Evolutionary conservation across 2,329 filamentous ascomycete genomes (phyloP).

Genomic region (Aureobasidium mangrovei): DNA sequence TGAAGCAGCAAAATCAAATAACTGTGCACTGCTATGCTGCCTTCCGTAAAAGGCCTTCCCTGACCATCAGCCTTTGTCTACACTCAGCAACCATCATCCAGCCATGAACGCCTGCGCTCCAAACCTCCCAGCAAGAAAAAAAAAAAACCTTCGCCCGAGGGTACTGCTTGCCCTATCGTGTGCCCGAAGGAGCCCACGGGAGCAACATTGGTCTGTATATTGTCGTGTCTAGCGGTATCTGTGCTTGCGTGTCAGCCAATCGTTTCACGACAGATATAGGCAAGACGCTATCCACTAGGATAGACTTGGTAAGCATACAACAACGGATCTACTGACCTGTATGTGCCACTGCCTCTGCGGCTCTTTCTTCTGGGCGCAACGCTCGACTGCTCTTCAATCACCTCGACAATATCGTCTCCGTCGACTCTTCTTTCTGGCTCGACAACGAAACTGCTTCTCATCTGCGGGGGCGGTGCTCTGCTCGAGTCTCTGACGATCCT

Average conservation of each 20-base stretch:
- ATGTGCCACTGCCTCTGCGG: conserved; percentile 33
- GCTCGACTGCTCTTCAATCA: conserved; percentile 47
- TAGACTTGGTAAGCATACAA: conserved; percentile 30
- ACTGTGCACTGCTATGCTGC: not conserved
- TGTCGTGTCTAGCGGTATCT: too few relatives aligned
- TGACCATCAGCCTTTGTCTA: not conserved
- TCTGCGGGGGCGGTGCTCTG: conserved; percentile 12
- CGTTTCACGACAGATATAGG: too few relatives aligned
- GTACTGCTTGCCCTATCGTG: too few relatives aligned
- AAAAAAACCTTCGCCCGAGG: not conserved
- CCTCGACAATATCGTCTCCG: conserved; percentile 49
- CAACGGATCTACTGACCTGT: conserved; percentile 41
- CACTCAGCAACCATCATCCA: not conserved
- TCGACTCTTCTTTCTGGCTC: conserved; percentile 38
- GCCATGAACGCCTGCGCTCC: not conserved
- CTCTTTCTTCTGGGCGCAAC: conserved; percentile 33
- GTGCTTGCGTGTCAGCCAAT: too few relatives aligned
- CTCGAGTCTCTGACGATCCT: conserved; percentile 26
- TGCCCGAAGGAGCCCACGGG: too few relatives aligned
- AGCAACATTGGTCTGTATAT: too few relatives aligned
- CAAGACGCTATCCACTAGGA: not conserved
- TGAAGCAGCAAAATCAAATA: not conserved
- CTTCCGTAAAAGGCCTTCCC: conserved; percentile 7
- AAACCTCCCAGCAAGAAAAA: not conserved
- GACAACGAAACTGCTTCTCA: conserved; percentile 30